Percentiles rank a stretch among this genome's conserved stretches.
Conservation (phyloP, 1,284 basidiomycete genomes). For the Malassezia dermatis region DNA sequence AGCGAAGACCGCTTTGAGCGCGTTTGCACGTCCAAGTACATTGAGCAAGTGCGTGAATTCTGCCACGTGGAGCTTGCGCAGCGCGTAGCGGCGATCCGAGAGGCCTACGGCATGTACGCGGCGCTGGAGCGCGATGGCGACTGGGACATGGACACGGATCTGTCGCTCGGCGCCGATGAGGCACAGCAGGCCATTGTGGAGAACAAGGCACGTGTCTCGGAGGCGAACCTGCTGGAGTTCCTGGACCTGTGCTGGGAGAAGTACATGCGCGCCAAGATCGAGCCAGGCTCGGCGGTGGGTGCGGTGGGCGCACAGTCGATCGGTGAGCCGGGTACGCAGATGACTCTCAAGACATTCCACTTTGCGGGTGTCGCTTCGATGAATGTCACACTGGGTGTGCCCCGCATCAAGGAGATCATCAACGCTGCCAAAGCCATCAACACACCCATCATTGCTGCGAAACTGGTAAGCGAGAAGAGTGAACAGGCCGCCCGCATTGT, state of each 20-base stretch:
- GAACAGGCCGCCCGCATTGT: conserved; percentile 88
- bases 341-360: conserved; percentile 99
- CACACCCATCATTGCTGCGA: conserved; percentile 95
- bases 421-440: conserved; percentile 94
- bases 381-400: conserved; percentile 98
- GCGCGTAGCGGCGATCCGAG: conserved; percentile 61
- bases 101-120: conserved; percentile 71
- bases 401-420: conserved; percentile 99
- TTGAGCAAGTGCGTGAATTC: conserved; percentile 66
- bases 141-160: conserved; percentile 67
- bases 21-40: conserved; percentile 59
- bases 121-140: conserved; percentile 65
- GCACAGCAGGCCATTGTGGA: conserved; percentile 57
- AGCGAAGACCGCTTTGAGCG: conserved; percentile 54
- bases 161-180: conserved; percentile 65
- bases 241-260: conserved; percentile 74
- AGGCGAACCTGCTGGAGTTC: conserved; percentile 67
- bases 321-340: conserved; percentile 97
- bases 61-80: conserved; percentile 62
- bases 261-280: conserved; percentile 46
- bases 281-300: conserved; percentile 63
- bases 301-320: conserved; percentile 98
- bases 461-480: conserved; percentile 62
- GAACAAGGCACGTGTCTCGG: conserved; percentile 82
- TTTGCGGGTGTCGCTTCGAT: conserved; percentile 99